Evolutionary conservation across 495 filamentous ascomycete genomes (phyloP).

Genomic region (Darksidea phi): DNA sequence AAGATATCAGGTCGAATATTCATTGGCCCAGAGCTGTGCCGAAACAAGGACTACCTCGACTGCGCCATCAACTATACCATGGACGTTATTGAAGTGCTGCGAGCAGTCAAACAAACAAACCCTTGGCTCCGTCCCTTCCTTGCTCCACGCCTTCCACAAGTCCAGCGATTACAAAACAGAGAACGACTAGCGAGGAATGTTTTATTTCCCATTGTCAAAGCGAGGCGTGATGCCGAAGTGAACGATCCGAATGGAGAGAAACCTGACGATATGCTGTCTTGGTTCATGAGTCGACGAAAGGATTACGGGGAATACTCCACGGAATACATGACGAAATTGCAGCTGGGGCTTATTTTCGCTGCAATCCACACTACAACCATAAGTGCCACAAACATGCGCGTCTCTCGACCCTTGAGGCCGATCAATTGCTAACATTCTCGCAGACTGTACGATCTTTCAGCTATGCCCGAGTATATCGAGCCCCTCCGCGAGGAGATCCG

Average conservation of each 20-base stretch:
- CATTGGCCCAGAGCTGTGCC: conserved; percentile 29
- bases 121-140: conserved; percentile 23
- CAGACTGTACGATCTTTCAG: conserved; percentile 27
- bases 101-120: conserved; percentile 17
- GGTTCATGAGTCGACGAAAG: conserved; percentile 36
- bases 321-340: conserved; percentile 23
- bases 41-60: conserved; percentile 23
- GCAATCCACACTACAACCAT: conserved; percentile 45
- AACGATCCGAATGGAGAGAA: conserved; percentile 25
- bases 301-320: conserved; percentile 2
- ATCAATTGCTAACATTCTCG: not conserved
- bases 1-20: conserved; percentile 31
- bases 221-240: conserved; percentile 26
- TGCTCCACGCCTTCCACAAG: conserved; percentile 19
- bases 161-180: conserved; percentile 3
- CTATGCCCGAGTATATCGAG: conserved; percentile 16
- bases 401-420: not conserved
- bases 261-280: conserved; percentile 40
- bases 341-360: conserved; percentile 37
- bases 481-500: conserved; percentile 33
- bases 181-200: conserved; percentile 9
- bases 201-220: conserved; percentile 31
- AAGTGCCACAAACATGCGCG: conserved; percentile 26
- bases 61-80: conserved; percentile 30
- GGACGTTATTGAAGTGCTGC: conserved; percentile 21